Base-by-base conservation (phyloP, 768 basidiomycete species). In the Boletus vinaceobasis region DNA sequence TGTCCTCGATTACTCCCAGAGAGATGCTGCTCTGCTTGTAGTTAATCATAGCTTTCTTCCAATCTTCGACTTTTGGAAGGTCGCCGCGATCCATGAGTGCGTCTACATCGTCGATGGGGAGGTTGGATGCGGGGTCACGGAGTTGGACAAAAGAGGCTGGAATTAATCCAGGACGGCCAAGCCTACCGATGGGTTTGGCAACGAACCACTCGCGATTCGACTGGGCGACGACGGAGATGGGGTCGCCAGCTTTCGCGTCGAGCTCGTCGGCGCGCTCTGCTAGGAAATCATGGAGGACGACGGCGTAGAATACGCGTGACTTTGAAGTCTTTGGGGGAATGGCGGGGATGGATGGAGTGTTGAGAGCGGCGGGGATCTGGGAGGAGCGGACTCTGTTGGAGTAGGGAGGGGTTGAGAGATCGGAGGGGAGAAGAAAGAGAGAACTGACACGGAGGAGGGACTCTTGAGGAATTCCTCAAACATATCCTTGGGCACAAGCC, bases 161-260 rank as follows among this genome's bases (percentile, higher is more conserved):
- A 54, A 99, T 98, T 53, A 99, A 81, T 48, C 97, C 97, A 0
- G 97, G 97, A 50, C 95, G 88, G 31, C 97, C 96, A 19, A 99
- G 82, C 52, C 85, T 81, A 38, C 94, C 93, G 64, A 99, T 99
- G 13, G 96, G 93, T 73, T 99, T 99, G 27, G 97, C 97, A 45
- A 99, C 97, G 71, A 98, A 98, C 97, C 97, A 99, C 71, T 99
- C 97, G 60, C 93, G 92, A 67, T 98, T 99, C n/a, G 95, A 98
- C 71, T 98, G 97, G 0, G 97, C 97, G 53, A 98, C 97, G 56
- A 99, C 93, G 17, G 95, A 90, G 67, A 99, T 91, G 8, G 91
- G 81, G 65, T 99, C 97, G 35, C 95, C 96, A 1, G 87, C 83
- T 65, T 89, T 93, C 2, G 96, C 96, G 57, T 96, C 95, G 43